These are phyloP conservation scores for Lachancea thermotolerans DNA, from an alignment of 805 yeast species.

Conservation along the genomic window DNA sequence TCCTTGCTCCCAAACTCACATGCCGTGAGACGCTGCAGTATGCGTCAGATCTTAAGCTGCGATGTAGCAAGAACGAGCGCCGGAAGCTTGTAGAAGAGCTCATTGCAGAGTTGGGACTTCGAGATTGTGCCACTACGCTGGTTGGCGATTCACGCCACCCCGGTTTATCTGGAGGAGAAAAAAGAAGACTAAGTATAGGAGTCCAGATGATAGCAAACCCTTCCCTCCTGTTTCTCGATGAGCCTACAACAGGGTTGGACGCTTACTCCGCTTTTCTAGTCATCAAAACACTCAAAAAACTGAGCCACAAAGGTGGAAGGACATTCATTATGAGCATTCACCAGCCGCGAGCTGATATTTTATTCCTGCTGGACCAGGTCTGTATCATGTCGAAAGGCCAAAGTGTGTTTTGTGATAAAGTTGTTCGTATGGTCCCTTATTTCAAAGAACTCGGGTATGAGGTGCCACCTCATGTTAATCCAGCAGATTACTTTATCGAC, in stretches of 20 bases:
- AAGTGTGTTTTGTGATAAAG: slow-evolving; percentile 42
- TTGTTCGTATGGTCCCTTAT: slow-evolving; percentile 38
- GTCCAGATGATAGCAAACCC: slow-evolving; percentile 74
- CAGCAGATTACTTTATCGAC: slow-evolving; percentile 57
- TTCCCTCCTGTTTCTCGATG: slow-evolving; percentile 69
- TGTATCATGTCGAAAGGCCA: slow-evolving; percentile 65
- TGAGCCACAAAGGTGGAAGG: slow-evolving; percentile 52
- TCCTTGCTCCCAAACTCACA: slow-evolving; percentile 62
- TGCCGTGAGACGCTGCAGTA: slow-evolving; percentile 61
- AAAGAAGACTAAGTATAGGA: slow-evolving; percentile 68
- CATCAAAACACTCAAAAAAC: slow-evolving; percentile 51
- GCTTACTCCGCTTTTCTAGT: slow-evolving; percentile 66
- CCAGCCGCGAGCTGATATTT: slow-evolving; percentile 77
- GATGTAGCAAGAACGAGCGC: slow-evolving; percentile 40
- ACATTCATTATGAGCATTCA: slow-evolving; percentile 73
- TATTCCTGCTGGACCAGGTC: slow-evolving; percentile 58
- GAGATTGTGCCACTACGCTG: slow-evolving; percentile 52
- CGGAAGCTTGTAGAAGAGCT: slow-evolving; percentile 48
- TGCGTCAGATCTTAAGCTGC: slow-evolving; percentile 67
- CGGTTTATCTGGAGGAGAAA: slow-evolving; percentile 82
- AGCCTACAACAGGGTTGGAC: slow-evolving; percentile 85
- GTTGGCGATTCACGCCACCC: slow-evolving; percentile 50
- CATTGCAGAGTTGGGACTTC: slow-evolving; percentile 56
- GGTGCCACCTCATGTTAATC: slow-evolving; percentile 45
- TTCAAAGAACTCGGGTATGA: slow-evolving; percentile 42